phyloP scores from a whole-genome alignment of 305 asterid genomes.

The Plantago rigida region DNA sequence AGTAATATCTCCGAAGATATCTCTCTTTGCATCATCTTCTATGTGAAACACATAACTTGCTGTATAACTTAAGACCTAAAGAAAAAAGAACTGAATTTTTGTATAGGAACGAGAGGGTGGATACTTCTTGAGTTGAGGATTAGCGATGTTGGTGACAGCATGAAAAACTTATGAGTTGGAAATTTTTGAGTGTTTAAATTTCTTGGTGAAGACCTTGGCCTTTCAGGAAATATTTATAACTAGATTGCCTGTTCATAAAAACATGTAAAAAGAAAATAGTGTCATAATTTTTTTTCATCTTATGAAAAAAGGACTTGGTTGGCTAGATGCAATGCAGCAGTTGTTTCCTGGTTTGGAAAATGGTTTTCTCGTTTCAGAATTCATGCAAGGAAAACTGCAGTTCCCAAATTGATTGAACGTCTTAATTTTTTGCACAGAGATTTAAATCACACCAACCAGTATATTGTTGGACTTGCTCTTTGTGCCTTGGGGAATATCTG shows the following conservation, averaged over 20 bases:
- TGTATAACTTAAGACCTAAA: slow-evolving; percentile 5
- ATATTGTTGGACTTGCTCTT: slow-evolving; percentile 97
- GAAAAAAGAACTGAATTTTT: slow-evolving; percentile 7
- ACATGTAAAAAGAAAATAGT: background rate
- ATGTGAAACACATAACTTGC: slow-evolving; percentile 17
- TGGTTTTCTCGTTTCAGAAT: background rate
- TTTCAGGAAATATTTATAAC: background rate
- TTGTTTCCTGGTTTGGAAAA: background rate
- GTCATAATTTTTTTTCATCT: background rate
- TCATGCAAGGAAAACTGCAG: background rate
- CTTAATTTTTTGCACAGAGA: slow-evolving; percentile 69
- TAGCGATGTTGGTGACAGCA: slow-evolving; percentile 11
- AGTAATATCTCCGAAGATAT: slow-evolving; percentile 46
- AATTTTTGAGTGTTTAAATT: background rate
- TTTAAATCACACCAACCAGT: slow-evolving; percentile 92
- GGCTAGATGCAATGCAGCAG: too few relatives aligned
- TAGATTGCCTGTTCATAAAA: background rate
- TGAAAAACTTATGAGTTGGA: background rate
- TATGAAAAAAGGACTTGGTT: background rate
- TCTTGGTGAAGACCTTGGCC: background rate
- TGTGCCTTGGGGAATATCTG: slow-evolving; percentile 95
- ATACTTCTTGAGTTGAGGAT: slow-evolving; percentile 8
- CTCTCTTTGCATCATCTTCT: slow-evolving; percentile 18
- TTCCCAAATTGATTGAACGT: slow-evolving; percentile 22
- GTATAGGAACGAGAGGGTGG: slow-evolving; percentile 16